Evolutionary conservation across 176 grass and related monocot genomes (phyloP), one percentile per base, ranked within the genome.

Genomic region (Aegilops sharonensis): DNA sequence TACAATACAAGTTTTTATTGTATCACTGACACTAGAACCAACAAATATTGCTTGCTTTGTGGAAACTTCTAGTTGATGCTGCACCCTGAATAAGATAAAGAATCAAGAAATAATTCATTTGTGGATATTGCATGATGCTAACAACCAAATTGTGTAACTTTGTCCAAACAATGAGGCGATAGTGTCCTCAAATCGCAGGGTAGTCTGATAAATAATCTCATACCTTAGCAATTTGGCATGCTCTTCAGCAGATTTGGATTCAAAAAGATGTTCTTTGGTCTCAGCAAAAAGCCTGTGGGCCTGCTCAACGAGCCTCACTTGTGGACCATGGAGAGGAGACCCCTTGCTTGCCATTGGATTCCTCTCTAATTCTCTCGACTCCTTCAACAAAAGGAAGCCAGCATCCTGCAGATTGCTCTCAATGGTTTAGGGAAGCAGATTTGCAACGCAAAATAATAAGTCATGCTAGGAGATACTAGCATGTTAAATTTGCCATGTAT

Each of bases 1-100:
- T 71, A 90, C 94, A 87, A 99, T 96, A 78, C 97, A 96, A 17
- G 97, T 96, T 85, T 93, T 87, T 50, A 99, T 99, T 34, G 97
- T 99, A 91, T 96, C 94, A 86, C 94, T 99, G 64, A 99, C 90
- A 62, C 97, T 99, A 70, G 97, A 99, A 85, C 91, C 97, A 84
- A 99, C 85, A 85, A 99, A 99, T 91, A 99, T 99, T 47, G 92
- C 72, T 83, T 96, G 94, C 73, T 99, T 96, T 68, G 94, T 96
- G 63, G 93, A 92, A 85, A 96, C 89, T 93, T 99, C 97, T 79
- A 99, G 91, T n/a, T 99, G 85, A 89, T 93, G 94, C 54, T 96
- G 97, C 20, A 84, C 80, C 91, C 97, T 99, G 84, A 61, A 81
- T 17, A 89, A 82, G n/a, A 17, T 3, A 79, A 73, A 60, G 39